Base-by-base conservation (phyloP, 768 basidiomycete genomes). In the Brasilioporus rufonigricans region DNA sequence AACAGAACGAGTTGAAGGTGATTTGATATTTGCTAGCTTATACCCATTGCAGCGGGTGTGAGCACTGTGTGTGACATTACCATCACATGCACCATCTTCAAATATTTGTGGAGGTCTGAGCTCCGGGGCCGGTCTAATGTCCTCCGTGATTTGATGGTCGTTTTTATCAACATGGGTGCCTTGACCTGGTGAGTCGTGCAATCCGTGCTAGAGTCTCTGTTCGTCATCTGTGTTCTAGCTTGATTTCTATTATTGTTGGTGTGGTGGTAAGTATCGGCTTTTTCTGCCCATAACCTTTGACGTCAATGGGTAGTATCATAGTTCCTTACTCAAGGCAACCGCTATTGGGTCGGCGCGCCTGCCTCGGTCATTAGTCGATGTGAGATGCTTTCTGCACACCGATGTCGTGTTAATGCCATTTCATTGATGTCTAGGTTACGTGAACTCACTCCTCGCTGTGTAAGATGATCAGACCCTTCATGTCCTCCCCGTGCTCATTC, bases 151-250 rank as follows among this genome's bases (percentile, higher is more conserved):
- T 24, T 61, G 1, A 55, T 54, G 0, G n/a, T 61, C 5, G 47
- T 61, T 3, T 61, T 61, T 10, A 23, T 61, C 33, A 53, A 61
- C 19, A 61, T 61, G 61, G 59, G 59, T 12, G 52, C 50, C 3
- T 7, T 61, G 32, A 61, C 61, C 16, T 61, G 61, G 61, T 54
- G 45, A 7, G 52, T 38, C 1, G 8, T 18, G 14, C 1, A 2
- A 35, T 21, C n/a, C 2, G 19, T 11, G 4, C 23, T 23, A 18
- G 24, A 16, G n/a, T 24, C 3, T 8, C 18, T 26, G 48, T 31
- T 53, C 24, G 31, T 14, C 0, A 4, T 2, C 4, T 19, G 2
- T 14, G 16, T 44, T 33, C n/a, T 16, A 61, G 61, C 36, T 2
- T 61, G 24, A 50, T 61, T 38, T 61, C 59, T 14, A 21, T 52